These are phyloP conservation scores for Avena sativa DNA, from an alignment of 176 grass and related monocot species.

Conservation along the genomic window DNA sequence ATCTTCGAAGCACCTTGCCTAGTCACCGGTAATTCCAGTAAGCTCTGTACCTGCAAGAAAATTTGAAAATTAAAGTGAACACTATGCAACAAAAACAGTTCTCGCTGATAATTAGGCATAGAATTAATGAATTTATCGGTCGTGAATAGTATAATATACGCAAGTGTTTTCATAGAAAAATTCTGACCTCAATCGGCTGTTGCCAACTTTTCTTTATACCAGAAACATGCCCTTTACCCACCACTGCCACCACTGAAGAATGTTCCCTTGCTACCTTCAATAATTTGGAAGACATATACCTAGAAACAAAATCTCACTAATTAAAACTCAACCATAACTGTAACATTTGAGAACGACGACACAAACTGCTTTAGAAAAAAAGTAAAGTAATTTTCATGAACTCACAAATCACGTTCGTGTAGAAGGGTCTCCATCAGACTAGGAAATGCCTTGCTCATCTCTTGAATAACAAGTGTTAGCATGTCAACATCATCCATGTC, in stretches of 20 bases:
- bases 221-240: slow-evolving; percentile 90
- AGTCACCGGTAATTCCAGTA: slow-evolving; percentile 67
- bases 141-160: background rate
- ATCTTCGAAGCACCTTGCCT: slow-evolving; percentile 61
- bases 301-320: slow-evolving; percentile 33
- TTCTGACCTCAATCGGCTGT: slow-evolving; percentile 75
- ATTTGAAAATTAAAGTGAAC: background rate
- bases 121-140: background rate
- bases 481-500: slow-evolving; percentile 96
- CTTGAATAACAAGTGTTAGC: slow-evolving; percentile 91
- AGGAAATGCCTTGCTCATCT: slow-evolving; percentile 96
- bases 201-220: slow-evolving; percentile 94
- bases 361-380: slow-evolving; percentile 12
- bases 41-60: slow-evolving; percentile 53
- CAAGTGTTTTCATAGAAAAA: background rate
- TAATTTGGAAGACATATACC: slow-evolving; percentile 92
- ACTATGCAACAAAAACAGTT: background rate
- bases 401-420: slow-evolving; percentile 88
- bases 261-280: slow-evolving; percentile 74
- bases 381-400: slow-evolving; percentile 31
- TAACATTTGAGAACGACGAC: background rate
- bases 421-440: slow-evolving; percentile 89
- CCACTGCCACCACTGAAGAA: slow-evolving; percentile 91
- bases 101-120: background rate
- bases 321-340: background rate